A percentile compares a stretch with the other conserved stretches of the same genome.
These are phyloP conservation scores for Pseudogymnoascus sp. DNA, from an alignment of 2,329 filamentous ascomycete species.

Conservation along the genomic window DNA sequence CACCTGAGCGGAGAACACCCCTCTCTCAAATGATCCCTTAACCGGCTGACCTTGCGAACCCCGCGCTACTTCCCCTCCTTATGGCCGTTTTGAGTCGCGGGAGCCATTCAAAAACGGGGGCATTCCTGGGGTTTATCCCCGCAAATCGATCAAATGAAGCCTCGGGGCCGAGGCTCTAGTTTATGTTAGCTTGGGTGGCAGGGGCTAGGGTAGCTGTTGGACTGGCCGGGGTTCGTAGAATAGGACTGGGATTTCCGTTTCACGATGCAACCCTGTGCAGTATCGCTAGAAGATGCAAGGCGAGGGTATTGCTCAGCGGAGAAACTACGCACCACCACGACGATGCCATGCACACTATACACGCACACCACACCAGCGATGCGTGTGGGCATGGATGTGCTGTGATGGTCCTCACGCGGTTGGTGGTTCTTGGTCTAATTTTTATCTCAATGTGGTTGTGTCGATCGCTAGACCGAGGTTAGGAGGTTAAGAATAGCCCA, in stretches of 20 bases:
- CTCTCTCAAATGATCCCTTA: background rate
- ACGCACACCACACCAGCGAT: background rate
- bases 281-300: background rate
- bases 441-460: background rate
- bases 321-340: background rate
- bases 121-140: background rate
- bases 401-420: background rate
- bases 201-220: background rate
- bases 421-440: background rate
- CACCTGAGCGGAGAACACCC: background rate
- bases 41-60: constrained; percentile 3
- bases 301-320: background rate
- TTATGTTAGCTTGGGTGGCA: background rate
- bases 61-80: background rate
- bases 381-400: background rate
- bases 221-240: background rate
- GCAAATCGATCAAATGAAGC: background rate
- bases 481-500: background rate
- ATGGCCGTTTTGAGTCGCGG: background rate
- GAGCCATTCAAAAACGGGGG: background rate
- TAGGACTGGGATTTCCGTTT: background rate
- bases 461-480: constrained; percentile 4
- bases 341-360: background rate
- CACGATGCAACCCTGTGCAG: background rate
- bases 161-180: constrained; percentile 6